Base-by-base conservation (phyloP, 768 basidiomycete genomes). In the Agrocybe chaxingu region DNA sequence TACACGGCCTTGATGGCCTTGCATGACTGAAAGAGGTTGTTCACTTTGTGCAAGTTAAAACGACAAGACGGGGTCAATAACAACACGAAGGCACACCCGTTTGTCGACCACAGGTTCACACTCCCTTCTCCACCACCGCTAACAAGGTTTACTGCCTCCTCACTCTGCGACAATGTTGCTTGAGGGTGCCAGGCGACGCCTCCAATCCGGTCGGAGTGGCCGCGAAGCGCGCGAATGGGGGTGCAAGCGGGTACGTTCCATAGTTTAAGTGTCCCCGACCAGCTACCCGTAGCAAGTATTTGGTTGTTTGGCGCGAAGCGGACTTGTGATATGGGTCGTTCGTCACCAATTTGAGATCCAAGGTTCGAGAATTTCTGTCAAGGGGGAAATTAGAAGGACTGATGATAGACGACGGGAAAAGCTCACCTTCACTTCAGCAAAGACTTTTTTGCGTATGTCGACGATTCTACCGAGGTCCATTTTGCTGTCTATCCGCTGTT, bases 161-260 rank as follows among this genome's bases (percentile, higher is more conserved):
- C 69, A 47, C 75, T 65, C 65, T 86, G 82, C 43, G 85, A 66
- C 10, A 95, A 62, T 0, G 95, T 97, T 12, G 96, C 95, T 60
- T 85, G 74, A 1, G 97, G 97, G 73, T 99, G 95, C 97, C 97
- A 99, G 35, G 95, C 94, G 40, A 98, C 86, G 13, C 97, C 97
- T 44, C 97, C 93, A 29, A 98, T 85, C 45, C 89, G 85, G 62
- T 98, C 96, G 34, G 75, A 80, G 61, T 98, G 95, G 6, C 91
- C 92, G 70, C 88, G 76, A 48, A 93, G 69, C 16, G 89, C 80
- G 41, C 80, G 76, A 40, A 92, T 79, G 41, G 83, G 81, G 45
- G 88, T 92, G 66, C 95, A 95, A 9, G 85, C 79, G 12, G 97
- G 97, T 4, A 98, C 84, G 60, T 93, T 91, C 97, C 97, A 99